Conservation (phyloP, 495 filamentous ascomycete species). For the Talaromyces wortmannii region DNA sequence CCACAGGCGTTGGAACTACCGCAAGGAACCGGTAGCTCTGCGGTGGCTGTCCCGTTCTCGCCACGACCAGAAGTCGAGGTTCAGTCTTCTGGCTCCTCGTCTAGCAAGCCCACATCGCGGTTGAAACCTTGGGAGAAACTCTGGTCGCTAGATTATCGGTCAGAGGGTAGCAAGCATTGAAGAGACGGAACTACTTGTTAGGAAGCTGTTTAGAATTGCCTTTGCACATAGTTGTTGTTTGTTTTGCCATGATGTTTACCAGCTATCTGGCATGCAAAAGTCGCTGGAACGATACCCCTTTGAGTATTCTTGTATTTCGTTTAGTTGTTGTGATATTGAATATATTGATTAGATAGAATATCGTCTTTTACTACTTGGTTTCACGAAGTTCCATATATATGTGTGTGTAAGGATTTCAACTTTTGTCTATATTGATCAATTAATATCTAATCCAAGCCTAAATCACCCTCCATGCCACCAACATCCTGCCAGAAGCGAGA, state of each 20-base stretch:
- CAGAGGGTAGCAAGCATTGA: slow-evolving; percentile 21
- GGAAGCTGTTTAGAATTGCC: neutral
- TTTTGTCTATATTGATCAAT: neutral
- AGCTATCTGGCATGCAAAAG: neutral
- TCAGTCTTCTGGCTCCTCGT: slow-evolving; percentile 9
- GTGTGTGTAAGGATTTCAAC: too few species aligned
- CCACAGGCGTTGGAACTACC: slow-evolving; percentile 5
- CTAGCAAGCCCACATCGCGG: slow-evolving; percentile 14
- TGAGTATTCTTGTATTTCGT: neutral
- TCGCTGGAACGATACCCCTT: slow-evolving; percentile 4
- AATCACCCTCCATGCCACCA: slow-evolving; percentile 52
- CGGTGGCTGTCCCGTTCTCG: slow-evolving; percentile 15
- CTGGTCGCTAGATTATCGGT: slow-evolving; percentile 43
- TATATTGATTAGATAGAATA: too few species aligned
- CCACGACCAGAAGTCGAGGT: slow-evolving; percentile 4
- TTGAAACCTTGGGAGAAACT: slow-evolving; percentile 46
- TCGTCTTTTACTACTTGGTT: too few species aligned
- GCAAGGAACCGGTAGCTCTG: neutral
- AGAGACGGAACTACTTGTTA: too few species aligned
- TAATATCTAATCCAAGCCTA: neutral
- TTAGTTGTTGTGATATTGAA: neutral
- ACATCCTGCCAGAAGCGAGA: slow-evolving; percentile 65
- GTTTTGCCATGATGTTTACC: neutral
- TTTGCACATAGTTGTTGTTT: neutral
- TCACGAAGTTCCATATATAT: too few species aligned